Evolutionary conservation across 768 basidiomycete species (phyloP).

Genomic region (Tubosaeta sp.): DNA sequence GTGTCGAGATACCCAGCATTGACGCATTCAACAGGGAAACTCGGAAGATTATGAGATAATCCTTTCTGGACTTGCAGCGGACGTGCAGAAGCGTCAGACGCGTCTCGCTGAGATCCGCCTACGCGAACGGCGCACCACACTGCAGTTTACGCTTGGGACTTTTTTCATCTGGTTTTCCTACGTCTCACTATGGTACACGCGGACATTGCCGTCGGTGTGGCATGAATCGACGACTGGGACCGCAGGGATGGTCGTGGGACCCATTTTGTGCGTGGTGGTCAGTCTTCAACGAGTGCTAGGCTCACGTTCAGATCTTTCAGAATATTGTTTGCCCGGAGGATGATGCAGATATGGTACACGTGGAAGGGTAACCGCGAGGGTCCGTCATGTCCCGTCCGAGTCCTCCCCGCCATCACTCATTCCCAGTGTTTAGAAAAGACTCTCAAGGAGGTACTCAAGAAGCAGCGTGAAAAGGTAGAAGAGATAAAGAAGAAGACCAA

Average conservation of each 20-base stretch:
- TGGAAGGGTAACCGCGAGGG: constrained; percentile 80
- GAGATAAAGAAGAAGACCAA: constrained; percentile 98
- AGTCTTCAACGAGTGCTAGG: not conserved
- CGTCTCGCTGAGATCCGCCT: constrained; percentile 80
- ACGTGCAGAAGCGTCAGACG: constrained; percentile 71
- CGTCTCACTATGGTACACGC: constrained; percentile 69
- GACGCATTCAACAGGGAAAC: constrained; percentile 7
- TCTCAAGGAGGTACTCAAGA: constrained; percentile 65
- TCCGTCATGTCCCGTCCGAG: constrained; percentile 23
- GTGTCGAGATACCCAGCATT: not conserved
- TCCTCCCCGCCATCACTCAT: not conserved
- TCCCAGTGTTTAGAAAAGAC: constrained; percentile 58
- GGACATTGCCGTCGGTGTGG: constrained; percentile 43
- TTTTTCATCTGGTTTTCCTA: constrained; percentile 71
- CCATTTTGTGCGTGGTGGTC: constrained; percentile 52
- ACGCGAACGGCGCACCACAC: constrained; percentile 69
- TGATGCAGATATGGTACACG: constrained; percentile 82
- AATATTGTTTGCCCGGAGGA: constrained; percentile 71
- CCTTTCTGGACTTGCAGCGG: constrained; percentile 58
- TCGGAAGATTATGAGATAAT: constrained; percentile 74
- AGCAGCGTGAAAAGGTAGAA: constrained; percentile 82
- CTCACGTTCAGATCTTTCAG: constrained; percentile 30
- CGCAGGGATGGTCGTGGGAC: constrained; percentile 59
- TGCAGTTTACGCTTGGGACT: constrained; percentile 75
- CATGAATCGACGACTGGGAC: constrained; percentile 34